Evolutionary conservation across 2,329 filamentous ascomycete species (phyloP).

Genomic region (Cadophora sp.): DNA sequence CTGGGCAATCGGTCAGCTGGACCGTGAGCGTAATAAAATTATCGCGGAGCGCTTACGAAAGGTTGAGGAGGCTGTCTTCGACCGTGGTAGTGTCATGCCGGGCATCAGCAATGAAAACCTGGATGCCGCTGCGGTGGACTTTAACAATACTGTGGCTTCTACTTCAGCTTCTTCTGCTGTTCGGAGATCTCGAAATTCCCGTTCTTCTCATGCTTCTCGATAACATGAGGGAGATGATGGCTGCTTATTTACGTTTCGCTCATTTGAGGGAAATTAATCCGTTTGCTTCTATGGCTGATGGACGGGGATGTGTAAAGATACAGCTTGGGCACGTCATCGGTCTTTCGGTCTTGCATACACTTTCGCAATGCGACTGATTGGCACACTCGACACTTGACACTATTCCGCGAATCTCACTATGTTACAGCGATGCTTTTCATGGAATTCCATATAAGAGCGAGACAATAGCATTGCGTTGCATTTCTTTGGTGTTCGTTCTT

Average conservation of each 20-base stretch:
- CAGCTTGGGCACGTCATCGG: neutral
- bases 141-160: neutral
- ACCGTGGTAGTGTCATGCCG: slow-evolving; percentile 16
- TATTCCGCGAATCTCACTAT: neutral
- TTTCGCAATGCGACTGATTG: neutral
- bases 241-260: neutral
- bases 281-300: neutral
- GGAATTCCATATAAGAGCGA: neutral
- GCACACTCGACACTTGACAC: neutral
- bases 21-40: slow-evolving; percentile 22
- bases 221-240: neutral
- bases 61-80: slow-evolving; percentile 18
- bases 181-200: neutral
- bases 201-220: slow-evolving; percentile 8
- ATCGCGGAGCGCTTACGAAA: slow-evolving; percentile 12
- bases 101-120: slow-evolving; percentile 12
- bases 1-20: slow-evolving; percentile 18
- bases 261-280: neutral
- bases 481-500: neutral
- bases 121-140: neutral
- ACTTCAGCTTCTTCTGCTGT: neutral
- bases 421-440: neutral
- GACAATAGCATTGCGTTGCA: slow-evolving; percentile 2
- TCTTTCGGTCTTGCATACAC: neutral
- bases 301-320: neutral